Percentiles rank a stretch among this genome's conserved stretches.
phyloP scores from a whole-genome alignment of 2,329 filamentous ascomycete genomes.

The Blastomyces emzantsi region DNA sequence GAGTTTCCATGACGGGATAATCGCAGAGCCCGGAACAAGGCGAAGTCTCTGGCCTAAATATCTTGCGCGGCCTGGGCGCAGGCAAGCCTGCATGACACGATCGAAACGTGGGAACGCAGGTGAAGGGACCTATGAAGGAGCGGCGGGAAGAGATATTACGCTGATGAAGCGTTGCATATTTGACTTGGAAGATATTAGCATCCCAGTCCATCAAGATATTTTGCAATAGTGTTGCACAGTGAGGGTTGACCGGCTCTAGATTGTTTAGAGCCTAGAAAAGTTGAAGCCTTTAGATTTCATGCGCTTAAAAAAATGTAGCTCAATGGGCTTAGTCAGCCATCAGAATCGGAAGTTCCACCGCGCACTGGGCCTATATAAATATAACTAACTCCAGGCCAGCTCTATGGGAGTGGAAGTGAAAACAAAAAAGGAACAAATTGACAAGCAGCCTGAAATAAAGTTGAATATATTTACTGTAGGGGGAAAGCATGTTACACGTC shows the following conservation, averaged over 20 bases:
- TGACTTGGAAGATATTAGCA: conserved; percentile 1
- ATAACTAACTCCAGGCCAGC: too few relatives aligned
- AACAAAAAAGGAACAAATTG: background rate
- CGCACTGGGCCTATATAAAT: too few relatives aligned
- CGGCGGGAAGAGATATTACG: conserved; percentile 8
- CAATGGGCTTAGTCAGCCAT: conserved; percentile 1
- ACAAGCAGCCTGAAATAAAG: background rate
- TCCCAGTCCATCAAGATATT: conserved; percentile 4
- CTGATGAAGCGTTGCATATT: conserved; percentile 4
- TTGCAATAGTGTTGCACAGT: background rate
- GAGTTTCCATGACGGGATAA: conserved; percentile 1
- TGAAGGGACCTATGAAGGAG: conserved; percentile 25
- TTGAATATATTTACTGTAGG: background rate
- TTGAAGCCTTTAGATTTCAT: background rate
- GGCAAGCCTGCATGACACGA: conserved; percentile 38
- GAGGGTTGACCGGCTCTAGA: background rate
- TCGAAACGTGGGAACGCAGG: conserved; percentile 21
- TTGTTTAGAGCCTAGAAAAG: too few relatives aligned
- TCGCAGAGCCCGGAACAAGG: conserved; percentile 12
- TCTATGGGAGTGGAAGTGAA: too few relatives aligned
- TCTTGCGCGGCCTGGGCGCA: conserved; percentile 29
- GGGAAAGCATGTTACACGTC: background rate
- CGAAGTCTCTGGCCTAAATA: conserved; percentile 25
- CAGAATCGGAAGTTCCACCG: too few relatives aligned
- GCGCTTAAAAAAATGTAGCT: background rate